Evolutionary conservation across 176 grass and related monocot species (phyloP).

Genomic region (Oryza meridionalis): DNA sequence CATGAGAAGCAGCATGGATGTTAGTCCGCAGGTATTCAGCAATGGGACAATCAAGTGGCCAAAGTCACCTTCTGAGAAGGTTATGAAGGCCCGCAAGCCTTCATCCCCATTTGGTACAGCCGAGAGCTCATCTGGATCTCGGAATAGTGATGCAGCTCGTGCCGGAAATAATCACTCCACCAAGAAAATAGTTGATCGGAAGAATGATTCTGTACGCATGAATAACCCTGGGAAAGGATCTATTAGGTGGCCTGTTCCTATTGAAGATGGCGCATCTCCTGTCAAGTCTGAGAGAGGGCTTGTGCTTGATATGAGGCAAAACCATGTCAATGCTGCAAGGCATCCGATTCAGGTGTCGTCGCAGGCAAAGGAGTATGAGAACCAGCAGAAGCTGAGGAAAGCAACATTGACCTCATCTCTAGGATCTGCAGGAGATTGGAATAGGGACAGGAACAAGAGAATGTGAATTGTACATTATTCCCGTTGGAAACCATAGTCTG

Average conservation of each 20-base stretch:
- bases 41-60: conserved; percentile 66
- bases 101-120: conserved; percentile 58
- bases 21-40: conserved; percentile 45
- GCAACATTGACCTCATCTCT: conserved; percentile 72
- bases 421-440: conserved; percentile 76
- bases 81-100: conserved; percentile 69
- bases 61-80: conserved; percentile 73
- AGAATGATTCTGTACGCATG: conserved; percentile 57
- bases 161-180: conserved; percentile 44
- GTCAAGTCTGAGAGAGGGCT: conserved; percentile 50
- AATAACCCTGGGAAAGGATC: conserved; percentile 65
- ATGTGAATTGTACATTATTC: conserved; percentile 75
- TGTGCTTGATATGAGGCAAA: conserved; percentile 48
- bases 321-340: conserved; percentile 55
- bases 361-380: conserved; percentile 70
- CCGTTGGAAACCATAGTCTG: conserved; percentile 43
- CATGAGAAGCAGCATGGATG: conserved; percentile 51
- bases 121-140: conserved; percentile 56
- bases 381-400: conserved; percentile 91
- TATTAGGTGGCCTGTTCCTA: conserved; percentile 66
- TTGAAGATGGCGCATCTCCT: conserved; percentile 53
- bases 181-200: conserved; percentile 64
- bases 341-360: conserved; percentile 50
- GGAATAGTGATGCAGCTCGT: conserved; percentile 59
- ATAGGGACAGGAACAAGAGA: conserved; percentile 87